phyloP scores from a whole-genome alignment of 345 rosid genomes.

The Hirschfeldia incana region DNA sequence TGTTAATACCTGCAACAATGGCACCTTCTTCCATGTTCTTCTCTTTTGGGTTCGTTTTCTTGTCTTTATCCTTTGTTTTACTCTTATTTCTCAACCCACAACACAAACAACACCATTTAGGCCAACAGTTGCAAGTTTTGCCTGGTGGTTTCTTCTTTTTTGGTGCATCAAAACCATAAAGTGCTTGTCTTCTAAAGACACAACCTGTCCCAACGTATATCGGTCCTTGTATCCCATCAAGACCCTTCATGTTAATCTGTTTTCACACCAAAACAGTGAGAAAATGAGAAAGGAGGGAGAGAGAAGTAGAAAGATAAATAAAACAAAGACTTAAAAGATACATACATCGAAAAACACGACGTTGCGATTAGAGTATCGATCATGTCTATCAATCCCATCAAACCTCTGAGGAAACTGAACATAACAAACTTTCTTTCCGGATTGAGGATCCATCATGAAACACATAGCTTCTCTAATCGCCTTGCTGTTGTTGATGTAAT shows the following conservation, averaged over 20 bases:
- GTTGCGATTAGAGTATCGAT: conserved; percentile 90
- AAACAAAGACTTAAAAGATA: conserved; percentile 9
- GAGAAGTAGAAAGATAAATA: not conserved
- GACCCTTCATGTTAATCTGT: conserved; percentile 98
- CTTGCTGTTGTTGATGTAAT: conserved; percentile 89
- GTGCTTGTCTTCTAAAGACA: conserved; percentile 93
- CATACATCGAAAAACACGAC: conserved; percentile 98
- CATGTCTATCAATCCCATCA: conserved; percentile 96
- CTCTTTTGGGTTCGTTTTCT: conserved; percentile 62
- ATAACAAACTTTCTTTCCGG: conserved; percentile 91
- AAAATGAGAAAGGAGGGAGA: conserved; percentile 8
- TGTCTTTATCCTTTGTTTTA: conserved; percentile 55
- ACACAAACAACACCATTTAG: conserved; percentile 82
- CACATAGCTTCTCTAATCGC: conserved; percentile 97
- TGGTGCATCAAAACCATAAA: conserved; percentile 92
- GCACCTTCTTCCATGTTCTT: conserved; percentile 78
- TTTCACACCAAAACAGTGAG: not conserved
- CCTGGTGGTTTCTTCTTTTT: conserved; percentile 83
- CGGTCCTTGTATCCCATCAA: conserved; percentile 98
- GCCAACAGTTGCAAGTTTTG: conserved; percentile 95
- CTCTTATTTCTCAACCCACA: conserved; percentile 77
- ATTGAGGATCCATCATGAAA: conserved; percentile 94
- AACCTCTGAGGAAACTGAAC: conserved; percentile 98
- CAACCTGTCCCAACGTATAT: conserved; percentile 97
- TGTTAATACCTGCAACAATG: conserved; percentile 55